Base-by-base conservation (phyloP, 2,329 filamentous ascomycete species). In the Aspergillus ustus region DNA sequence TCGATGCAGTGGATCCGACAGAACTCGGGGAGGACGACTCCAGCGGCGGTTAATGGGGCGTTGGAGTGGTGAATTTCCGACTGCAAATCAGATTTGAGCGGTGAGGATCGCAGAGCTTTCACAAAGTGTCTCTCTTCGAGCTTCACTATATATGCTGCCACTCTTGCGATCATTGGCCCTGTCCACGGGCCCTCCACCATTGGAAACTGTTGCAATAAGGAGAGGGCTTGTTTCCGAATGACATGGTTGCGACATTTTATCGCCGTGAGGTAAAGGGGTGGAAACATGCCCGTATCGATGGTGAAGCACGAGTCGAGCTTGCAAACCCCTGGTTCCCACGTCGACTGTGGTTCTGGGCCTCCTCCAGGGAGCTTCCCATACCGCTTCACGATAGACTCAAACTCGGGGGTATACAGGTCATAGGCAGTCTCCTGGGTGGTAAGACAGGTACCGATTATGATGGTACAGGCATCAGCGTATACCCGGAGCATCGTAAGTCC, bases 181-280 rank as follows among this genome's bases (percentile, higher is more conserved):
- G 52, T 55, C 52, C 52, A 55, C n/a, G 52, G 52, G 5, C 52
- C 52, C 17, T 55, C 52, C 52, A 55, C 48, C n/a, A 19, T 25
- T 6, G 11, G n/a, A 29, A 48, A 55, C 11, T 37, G 22, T 13
- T 19, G 22, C 5, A 55, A 25, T 6, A 55, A 15, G 8, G 52
- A 22, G 22, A 55, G 52, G 9, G 52, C 52, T 11, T 55, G 17
- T 6, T 29, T 40, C 19, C 52, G 52, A 4, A 19, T 22, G 3
- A 0, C 13, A 7, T 46, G 44, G 7, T 25, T 46, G 6, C 52
- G 52, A 6, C 52, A 55, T 25, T 55, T 55, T 19, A 55, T 9
- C 1, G 52, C 52, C 9, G 43, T 55, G 43, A 55, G 48, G 28
- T 55, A 48, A 2, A 55, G 43, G 6, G 52, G 52, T 15, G 52